phyloP scores from a whole-genome alignment of 139 green algal genomes.

The Tetratostichococcus sp. region DNA sequence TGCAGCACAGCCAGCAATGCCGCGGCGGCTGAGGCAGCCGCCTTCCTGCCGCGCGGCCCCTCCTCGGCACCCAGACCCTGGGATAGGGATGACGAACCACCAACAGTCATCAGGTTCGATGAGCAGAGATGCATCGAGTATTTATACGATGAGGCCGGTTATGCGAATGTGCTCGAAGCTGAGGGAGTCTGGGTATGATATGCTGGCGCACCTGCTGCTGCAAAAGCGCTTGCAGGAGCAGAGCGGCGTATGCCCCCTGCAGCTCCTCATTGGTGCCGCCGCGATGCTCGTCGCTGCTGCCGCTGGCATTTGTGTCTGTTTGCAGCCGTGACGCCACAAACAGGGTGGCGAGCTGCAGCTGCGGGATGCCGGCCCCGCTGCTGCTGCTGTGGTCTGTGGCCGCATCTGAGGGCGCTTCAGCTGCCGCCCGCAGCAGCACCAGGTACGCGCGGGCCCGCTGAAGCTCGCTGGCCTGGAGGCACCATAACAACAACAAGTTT shows the following conservation, averaged over 20 bases:
- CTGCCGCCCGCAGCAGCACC: neutral
- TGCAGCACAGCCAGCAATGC: slow-evolving; percentile 9
- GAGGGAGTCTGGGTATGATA: too few species aligned
- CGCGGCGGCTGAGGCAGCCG: neutral
- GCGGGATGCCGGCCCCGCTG: too few species aligned
- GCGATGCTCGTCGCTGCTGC: neutral
- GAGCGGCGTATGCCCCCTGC: slow-evolving; percentile 24
- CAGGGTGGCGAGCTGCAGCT: neutral
- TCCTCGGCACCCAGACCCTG: neutral
- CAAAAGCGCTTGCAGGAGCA: slow-evolving; percentile 41
- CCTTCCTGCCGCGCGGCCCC: slow-evolving; percentile 1
- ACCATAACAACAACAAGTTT: too few species aligned
- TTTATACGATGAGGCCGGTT: too few species aligned
- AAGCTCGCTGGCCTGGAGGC: neutral
- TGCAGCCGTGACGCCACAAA: neutral
- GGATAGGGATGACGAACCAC: too few species aligned
- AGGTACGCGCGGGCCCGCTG: neutral
- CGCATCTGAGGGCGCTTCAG: neutral
- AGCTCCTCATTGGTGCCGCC: slow-evolving; percentile 6
- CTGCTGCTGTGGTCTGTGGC: neutral
- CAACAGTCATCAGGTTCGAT: too few species aligned
- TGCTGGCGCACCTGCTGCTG: slow-evolving; percentile 54
- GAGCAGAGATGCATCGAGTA: too few species aligned
- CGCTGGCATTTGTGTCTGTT: too few species aligned
- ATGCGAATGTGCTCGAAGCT: too few species aligned